phyloP scores from a whole-genome alignment of 2,329 filamentous ascomycete genomes.

The Botrytis elliptica region DNA sequence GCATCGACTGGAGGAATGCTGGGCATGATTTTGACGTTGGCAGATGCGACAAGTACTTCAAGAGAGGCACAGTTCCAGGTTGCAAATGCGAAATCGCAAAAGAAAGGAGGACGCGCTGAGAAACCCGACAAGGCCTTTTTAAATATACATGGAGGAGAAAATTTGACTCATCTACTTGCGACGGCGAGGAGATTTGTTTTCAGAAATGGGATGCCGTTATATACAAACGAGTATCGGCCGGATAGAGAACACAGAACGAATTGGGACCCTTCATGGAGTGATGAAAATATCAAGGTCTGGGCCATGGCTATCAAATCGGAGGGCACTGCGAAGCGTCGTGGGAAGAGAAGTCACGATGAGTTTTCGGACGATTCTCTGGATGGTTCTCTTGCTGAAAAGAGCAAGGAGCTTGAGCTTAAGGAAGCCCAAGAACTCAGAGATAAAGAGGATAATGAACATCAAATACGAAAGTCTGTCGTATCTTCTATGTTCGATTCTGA shows the following conservation, averaged over 20 bases:
- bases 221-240: conserved; percentile 60
- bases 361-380: conserved; percentile 37
- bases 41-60: conserved; percentile 58
- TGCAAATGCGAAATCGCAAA: conserved; percentile 28
- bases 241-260: conserved; percentile 35
- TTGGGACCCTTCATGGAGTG: conserved; percentile 65
- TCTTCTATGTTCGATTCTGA: conserved; percentile 74
- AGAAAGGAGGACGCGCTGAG: conserved; percentile 28
- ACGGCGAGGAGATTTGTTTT: conserved; percentile 83
- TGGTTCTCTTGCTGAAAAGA: conserved; percentile 29
- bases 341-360: conserved; percentile 52
- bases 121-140: conserved; percentile 44
- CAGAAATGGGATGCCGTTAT: conserved; percentile 75
- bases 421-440: conserved; percentile 36
- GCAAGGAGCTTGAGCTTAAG: conserved; percentile 9
- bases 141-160: conserved; percentile 76
- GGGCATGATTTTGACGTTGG: conserved; percentile 80
- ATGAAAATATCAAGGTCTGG: conserved; percentile 81
- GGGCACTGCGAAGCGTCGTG: conserved; percentile 37
- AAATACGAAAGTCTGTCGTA: conserved; percentile 62
- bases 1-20: conserved; percentile 75
- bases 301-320: conserved; percentile 61
- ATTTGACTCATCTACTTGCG: conserved; percentile 78
- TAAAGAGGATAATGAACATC: conserved; percentile 44
- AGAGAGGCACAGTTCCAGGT: conserved; percentile 41